Evolutionary conservation across 148 eudicot genomes (phyloP), one percentile per base, ranked within the genome.

Genomic region (Fagopyrum homotropicum): DNA sequence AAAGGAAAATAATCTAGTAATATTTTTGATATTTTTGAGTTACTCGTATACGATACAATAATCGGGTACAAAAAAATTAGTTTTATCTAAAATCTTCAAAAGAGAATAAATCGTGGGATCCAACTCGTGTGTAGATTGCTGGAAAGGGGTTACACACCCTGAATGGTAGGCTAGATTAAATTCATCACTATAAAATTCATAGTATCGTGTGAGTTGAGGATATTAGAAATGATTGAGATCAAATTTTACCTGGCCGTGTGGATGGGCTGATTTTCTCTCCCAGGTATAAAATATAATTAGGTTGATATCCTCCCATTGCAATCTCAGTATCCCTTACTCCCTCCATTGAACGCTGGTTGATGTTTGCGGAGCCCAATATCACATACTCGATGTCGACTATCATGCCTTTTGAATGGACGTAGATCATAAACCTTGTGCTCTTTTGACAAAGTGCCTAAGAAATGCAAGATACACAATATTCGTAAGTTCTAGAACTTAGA

Each of bases 401-500:
- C 98, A 93, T 93, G 69, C 98, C 98, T 82, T 93, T 93, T 4
- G 98, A 93, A 82, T 93, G 96, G 19, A 93, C 98, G 75, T 93
- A 87, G 22, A 93, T 89, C 98, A 93, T 93, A 79, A 93, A 93
- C 9, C 98, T 84, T 11, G 93, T 66, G 74, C 78, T 86, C 78
- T 83, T 88, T 75, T 17, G 78, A 35, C 86, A 78, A 14, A 77
- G 87, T 73, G 75, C 84, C 98, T 93, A 73, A 7, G 72, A 55
- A 61, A 48, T 17, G 56, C 30, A 68, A 14, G 73, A 22, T 55
- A 50, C 19, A 35, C 4, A 54, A 71, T 26, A 11, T 6, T 55
- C 70, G 47, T 68, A 30, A 68, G 47, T 30, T 30, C 9, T 9
- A 40, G 46, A 68, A 68, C 12, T 68, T 10, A 26, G 47, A 68